Evolutionary conservation across 495 filamentous ascomycete species (phyloP).

Genomic region (Talaromyces nanjingensis): DNA sequence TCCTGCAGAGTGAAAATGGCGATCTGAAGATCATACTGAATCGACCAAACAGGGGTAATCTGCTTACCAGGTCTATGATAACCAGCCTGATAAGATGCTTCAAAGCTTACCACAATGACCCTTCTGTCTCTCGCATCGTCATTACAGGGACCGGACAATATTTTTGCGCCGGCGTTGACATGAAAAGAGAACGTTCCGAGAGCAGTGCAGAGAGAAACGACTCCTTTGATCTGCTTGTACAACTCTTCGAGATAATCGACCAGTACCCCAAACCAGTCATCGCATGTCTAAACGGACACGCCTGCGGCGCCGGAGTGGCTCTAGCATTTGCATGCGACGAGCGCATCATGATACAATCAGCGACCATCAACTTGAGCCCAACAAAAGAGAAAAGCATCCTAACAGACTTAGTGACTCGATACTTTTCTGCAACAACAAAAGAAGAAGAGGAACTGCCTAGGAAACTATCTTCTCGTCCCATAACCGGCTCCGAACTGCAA

Average conservation of each 20-base stretch:
- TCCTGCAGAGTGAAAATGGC: constrained; percentile 17
- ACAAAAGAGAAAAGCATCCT: constrained; percentile 24
- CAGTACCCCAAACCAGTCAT: constrained; percentile 30
- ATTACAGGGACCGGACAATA: constrained; percentile 27
- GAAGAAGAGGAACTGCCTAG: constrained; percentile 6
- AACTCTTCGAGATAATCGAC: constrained; percentile 25
- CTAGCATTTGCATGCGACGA: constrained; percentile 32
- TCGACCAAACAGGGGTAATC: constrained; percentile 28
- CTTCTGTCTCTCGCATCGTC: constrained; percentile 22
- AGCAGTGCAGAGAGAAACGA: constrained; percentile 10
- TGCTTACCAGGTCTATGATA: constrained; percentile 25
- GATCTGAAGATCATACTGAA: constrained; percentile 27
- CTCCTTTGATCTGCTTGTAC: constrained; percentile 17
- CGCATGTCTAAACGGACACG: constrained; percentile 28
- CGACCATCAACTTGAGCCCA: constrained; percentile 26
- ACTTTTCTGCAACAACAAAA: constrained; percentile 17
- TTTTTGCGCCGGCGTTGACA: constrained; percentile 39
- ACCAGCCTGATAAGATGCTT: constrained; percentile 18
- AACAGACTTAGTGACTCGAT: constrained; percentile 26
- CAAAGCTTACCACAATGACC: constrained; percentile 14
- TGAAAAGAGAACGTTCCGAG: constrained; percentile 15
- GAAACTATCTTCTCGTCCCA: constrained; percentile 24
- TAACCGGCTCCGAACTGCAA: constrained; percentile 19
- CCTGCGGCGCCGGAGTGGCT: constrained; percentile 32
- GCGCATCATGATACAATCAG: constrained; percentile 15